phyloP scores from a whole-genome alignment of 2,329 filamentous ascomycete genomes.

The Pyrenophora seminiperda region DNA sequence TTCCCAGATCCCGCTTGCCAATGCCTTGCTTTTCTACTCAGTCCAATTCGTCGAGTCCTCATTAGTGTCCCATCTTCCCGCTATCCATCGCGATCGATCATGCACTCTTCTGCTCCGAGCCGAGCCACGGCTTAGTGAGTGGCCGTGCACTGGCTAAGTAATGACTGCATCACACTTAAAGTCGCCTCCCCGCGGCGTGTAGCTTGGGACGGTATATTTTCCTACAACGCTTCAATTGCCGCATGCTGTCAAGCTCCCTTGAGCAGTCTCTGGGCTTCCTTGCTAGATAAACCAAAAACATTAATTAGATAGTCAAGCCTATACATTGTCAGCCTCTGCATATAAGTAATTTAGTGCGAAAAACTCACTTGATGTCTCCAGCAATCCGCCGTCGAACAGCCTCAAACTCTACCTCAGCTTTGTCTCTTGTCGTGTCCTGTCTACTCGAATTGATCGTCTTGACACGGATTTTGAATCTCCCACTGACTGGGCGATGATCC shows the following conservation, averaged over 20 bases:
- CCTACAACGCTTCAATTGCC: neutral
- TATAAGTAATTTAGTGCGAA: neutral
- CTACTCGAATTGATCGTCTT: constrained; percentile 77
- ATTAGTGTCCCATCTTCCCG: constrained; percentile 14
- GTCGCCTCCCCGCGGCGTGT: neutral
- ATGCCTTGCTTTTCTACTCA: constrained; percentile 16
- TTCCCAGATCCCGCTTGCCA: constrained; percentile 12
- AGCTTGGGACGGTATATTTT: neutral
- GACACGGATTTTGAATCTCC: constrained; percentile 77
- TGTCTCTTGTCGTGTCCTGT: constrained; percentile 70
- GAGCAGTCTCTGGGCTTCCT: constrained; percentile 58
- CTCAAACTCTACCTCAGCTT: constrained; percentile 76
- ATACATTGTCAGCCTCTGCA: constrained; percentile 5
- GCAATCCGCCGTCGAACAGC: constrained; percentile 71
- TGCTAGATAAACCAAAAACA: constrained; percentile 61
- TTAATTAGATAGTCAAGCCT: constrained; percentile 69
- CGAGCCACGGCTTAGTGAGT: constrained; percentile 2
- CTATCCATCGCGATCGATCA: constrained; percentile 14
- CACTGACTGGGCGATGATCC: constrained; percentile 92
- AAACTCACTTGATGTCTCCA: constrained; percentile 75
- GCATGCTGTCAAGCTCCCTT: constrained; percentile 24
- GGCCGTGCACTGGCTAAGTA: constrained; percentile 3
- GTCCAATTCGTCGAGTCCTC: constrained; percentile 11
- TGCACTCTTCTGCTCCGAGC: constrained; percentile 7
- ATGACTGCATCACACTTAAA: constrained; percentile 4